Conservation (phyloP, 1,139 yeast genomes). For the Candida mesenterica region DNA sequence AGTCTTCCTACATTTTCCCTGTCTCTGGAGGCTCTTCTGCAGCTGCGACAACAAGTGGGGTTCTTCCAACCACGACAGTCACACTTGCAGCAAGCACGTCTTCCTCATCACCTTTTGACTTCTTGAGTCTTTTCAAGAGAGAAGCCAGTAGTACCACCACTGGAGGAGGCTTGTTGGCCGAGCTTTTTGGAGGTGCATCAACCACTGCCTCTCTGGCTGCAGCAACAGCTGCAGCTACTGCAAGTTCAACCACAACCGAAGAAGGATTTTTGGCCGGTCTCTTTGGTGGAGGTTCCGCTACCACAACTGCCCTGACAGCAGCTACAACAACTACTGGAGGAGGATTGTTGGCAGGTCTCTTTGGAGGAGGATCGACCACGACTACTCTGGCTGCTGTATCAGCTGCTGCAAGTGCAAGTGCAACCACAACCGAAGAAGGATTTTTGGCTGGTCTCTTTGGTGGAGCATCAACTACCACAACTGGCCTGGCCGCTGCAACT, state of each 20-base stretch:
- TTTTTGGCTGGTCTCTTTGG: not conserved
- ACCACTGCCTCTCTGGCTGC: slow-evolving; percentile 1
- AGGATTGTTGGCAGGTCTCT: not conserved
- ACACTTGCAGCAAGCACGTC: too few relatives aligned
- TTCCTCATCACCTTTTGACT: too few relatives aligned
- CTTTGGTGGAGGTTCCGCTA: not conserved
- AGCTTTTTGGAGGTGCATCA: slow-evolving; percentile 1
- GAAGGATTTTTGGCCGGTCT: not conserved
- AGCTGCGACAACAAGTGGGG: too few relatives aligned
- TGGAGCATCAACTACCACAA: not conserved
- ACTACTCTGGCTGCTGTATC: not conserved
- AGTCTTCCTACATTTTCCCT: too few relatives aligned
- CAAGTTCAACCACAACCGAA: slow-evolving; percentile 22
- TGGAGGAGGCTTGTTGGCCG: not conserved
- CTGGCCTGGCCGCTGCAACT: slow-evolving; percentile 21
- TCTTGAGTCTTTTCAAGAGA: too few relatives aligned
- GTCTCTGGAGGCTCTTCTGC: too few relatives aligned
- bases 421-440: slow-evolving; percentile 1
- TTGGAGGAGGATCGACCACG: not conserved
- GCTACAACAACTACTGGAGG: not conserved
- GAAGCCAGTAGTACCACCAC: too few relatives aligned
- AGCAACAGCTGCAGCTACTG: slow-evolving; percentile 3
- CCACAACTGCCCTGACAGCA: not conserved
- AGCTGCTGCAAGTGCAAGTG: slow-evolving; percentile 1
- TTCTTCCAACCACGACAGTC: too few relatives aligned